Percentiles rank a stretch among this genome's conserved stretches.
Evolutionary conservation across 2,329 filamentous ascomycete species (phyloP).

Genomic region (Tolypocladium sp.): DNA sequence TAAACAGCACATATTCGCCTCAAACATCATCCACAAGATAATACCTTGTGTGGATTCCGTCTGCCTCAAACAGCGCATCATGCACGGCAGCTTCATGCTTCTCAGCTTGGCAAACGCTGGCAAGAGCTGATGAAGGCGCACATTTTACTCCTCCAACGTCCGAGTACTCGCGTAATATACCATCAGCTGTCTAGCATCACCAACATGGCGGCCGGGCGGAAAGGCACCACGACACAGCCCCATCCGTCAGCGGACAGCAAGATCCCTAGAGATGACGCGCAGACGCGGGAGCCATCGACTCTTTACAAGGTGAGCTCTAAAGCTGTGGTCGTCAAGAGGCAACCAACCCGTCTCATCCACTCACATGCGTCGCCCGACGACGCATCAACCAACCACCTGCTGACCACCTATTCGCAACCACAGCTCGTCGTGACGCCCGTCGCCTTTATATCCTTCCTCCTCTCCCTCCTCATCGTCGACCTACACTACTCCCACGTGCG

Average conservation of each 20-base stretch:
- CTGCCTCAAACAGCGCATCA: no score
- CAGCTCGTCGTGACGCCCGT: constrained; percentile 52
- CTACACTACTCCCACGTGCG: constrained; percentile 43
- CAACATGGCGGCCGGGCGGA: background rate
- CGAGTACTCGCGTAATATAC: background rate
- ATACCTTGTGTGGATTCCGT: no score
- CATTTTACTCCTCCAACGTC: background rate
- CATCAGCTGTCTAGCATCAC: background rate
- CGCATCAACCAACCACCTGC: background rate
- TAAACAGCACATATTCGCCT: background rate
- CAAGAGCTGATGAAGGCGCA: background rate
- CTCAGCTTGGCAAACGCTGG: background rate
- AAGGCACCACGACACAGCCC: background rate
- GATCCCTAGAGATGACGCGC: background rate
- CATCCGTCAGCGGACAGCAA: background rate
- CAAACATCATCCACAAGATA: background rate
- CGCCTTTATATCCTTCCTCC: constrained; percentile 53
- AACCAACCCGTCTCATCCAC: background rate
- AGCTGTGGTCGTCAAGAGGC: background rate
- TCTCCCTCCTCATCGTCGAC: constrained; percentile 57
- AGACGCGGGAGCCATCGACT: background rate
- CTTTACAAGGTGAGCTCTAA: background rate
- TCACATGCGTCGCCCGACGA: background rate
- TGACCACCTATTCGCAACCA: background rate
- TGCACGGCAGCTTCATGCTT: background rate